Base-by-base conservation (phyloP, 208 protist species). In the Acanthamoeba sp. region DNA sequence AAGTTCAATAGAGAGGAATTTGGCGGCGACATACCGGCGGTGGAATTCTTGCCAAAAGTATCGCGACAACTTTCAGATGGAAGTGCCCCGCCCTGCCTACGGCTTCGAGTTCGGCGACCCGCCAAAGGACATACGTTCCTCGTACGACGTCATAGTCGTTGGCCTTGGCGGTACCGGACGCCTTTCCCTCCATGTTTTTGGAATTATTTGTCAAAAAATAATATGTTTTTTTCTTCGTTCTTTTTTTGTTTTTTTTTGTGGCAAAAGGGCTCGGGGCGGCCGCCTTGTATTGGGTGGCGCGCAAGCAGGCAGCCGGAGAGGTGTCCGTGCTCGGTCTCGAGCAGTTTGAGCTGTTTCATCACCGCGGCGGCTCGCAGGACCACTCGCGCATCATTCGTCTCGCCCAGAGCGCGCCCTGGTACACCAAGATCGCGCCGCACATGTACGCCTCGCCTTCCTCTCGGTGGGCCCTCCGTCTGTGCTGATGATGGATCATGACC, bases 371-470 rank as follows among this genome's bases (percentile, higher is more conserved):
- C 66, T 93, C 90, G 0, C 90, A 93, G 66, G 90, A 93, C 71
- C 90, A 93, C 66, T 93, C 90, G 18, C 90, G 90, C 71, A 93
- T 93, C 71, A 93, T 93, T 40, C 59, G 90, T 29, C 90, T 93
- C 20, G 66, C 66, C 66, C 48, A 93, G n/a, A 32, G 52, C 66
- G 40, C 38, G 16, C 69, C 62, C 12, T 42, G 29, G 12, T 93
- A 93, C 71, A 84, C 90, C 90, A 52, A 55, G 66, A 27, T 93
- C 34, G 90, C 90, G 6, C 42, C 90, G 45, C 90, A 84, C 90
- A 92, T 92, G 87, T 92, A 92, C 57, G 18, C 24, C 55, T 18
- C 55, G 45, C 55, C 55, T 62, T 29, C 55, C 6, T 62, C 55
- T 7, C 6, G 18, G 22, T 32, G 6, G n/a, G n/a, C n/a, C n/a